Evolutionary conservation across 805 yeast genomes (phyloP).

Genomic region (Lachancea nothofagi): DNA sequence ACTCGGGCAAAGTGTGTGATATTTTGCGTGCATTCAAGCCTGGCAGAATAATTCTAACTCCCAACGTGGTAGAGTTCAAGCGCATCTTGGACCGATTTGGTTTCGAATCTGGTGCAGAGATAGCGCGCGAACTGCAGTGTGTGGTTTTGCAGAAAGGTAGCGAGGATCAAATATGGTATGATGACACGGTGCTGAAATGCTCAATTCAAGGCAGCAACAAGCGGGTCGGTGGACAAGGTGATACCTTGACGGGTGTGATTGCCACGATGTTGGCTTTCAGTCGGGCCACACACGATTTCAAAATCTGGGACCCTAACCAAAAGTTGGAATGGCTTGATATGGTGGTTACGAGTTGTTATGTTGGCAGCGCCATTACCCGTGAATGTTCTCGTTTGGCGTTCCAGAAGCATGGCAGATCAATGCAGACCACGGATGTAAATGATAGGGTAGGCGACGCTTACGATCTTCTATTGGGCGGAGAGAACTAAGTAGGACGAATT

Average conservation of each 20-base stretch:
- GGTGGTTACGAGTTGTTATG: conserved; percentile 56
- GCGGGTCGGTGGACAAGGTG: conserved; percentile 97
- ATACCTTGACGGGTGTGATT: conserved; percentile 79
- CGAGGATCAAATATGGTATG: conserved; percentile 47
- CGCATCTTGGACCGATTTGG: conserved; percentile 53
- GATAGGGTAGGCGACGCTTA: conserved; percentile 61
- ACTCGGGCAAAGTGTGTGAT: conserved; percentile 14
- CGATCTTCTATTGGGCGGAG: conserved; percentile 12
- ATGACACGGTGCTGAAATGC: conserved; percentile 39
- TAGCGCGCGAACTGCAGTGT: conserved; percentile 26
- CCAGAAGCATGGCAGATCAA: conserved; percentile 58
- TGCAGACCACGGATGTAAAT: conserved; percentile 83
- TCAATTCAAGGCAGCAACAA: conserved; percentile 59
- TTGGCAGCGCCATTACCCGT: conserved; percentile 66
- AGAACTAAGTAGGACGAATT: too few relatives aligned
- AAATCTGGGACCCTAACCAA: conserved; percentile 51
- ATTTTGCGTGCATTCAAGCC: conserved; percentile 46
- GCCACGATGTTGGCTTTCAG: conserved; percentile 83
- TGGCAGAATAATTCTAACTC: conserved; percentile 68
- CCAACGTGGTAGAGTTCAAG: conserved; percentile 80
- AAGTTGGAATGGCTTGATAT: conserved; percentile 31
- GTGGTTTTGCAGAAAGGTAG: conserved; percentile 61
- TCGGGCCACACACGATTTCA: conserved; percentile 49
- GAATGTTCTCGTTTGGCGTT: conserved; percentile 62
- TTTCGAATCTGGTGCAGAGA: conserved; percentile 27